Percentiles rank a stretch among this genome's conserved stretches.
Conservation (phyloP, 1,139 yeast species). For the Suhomyces bribrorum region DNA sequence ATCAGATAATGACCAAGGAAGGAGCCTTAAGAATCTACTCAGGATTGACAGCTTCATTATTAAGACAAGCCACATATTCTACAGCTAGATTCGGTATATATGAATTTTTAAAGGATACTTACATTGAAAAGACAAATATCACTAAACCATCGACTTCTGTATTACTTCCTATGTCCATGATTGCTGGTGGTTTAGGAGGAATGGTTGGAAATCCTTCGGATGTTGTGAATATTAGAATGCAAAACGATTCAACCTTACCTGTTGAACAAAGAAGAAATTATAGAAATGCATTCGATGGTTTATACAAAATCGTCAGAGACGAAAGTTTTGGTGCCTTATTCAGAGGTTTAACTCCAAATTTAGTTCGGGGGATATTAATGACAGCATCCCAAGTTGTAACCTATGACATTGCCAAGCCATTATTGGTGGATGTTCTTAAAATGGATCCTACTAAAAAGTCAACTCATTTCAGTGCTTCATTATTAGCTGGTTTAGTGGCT, state of each 20-base stretch:
- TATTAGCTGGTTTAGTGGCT: conserved; percentile 81
- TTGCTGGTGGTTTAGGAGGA: conserved; percentile 83
- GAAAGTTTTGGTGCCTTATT: conserved; percentile 66
- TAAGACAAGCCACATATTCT: conserved; percentile 87
- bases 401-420: conserved; percentile 71
- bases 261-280: conserved; percentile 68
- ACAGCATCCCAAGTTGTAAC: conserved; percentile 91
- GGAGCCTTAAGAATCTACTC: conserved; percentile 72
- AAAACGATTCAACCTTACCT: conserved; percentile 77
- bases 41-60: conserved; percentile 77
- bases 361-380: conserved; percentile 81
- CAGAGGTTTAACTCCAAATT: conserved; percentile 77
- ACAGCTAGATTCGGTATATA: conserved; percentile 84
- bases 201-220: conserved; percentile 87
- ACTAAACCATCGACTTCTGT: conserved; percentile 42
- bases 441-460: conserved; percentile 63
- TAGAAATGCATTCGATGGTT: conserved; percentile 76
- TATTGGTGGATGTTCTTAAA: conserved; percentile 51
- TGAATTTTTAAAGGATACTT: conserved; percentile 66
- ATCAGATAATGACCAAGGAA: conserved; percentile 59
- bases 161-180: conserved; percentile 76
- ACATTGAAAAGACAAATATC: conserved; percentile 35
- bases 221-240: conserved; percentile 88
- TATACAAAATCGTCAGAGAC: conserved; percentile 55
- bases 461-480: conserved; percentile 77